Evolutionary conservation across 208 protist genomes (phyloP).

Genomic region (Trypanosoma congolense): DNA sequence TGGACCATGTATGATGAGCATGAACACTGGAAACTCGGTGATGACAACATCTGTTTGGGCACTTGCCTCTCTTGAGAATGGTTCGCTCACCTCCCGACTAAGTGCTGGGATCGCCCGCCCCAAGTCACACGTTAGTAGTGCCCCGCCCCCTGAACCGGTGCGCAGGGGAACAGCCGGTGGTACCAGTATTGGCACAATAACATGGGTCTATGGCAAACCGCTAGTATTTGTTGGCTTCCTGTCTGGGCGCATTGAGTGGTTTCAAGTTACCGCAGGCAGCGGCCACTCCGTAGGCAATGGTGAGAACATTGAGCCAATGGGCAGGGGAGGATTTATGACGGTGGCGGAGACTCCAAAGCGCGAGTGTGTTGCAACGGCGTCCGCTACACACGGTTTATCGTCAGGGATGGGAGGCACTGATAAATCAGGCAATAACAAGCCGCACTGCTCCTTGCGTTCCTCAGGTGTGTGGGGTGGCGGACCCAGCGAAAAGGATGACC

Average conservation of each 20-base stretch:
- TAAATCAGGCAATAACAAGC: too few species aligned
- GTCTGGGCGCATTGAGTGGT: slow-evolving; percentile 71
- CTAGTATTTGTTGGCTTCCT: slow-evolving; percentile 77
- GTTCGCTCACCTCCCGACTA: neutral
- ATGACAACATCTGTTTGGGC: slow-evolving; percentile 8
- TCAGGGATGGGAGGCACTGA: too few species aligned
- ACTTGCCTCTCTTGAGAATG: neutral
- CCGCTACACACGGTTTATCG: too few species aligned
- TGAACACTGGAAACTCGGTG: slow-evolving; percentile 16
- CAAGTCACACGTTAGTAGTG: neutral
- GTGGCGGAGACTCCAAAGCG: too few species aligned
- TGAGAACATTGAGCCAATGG: neutral
- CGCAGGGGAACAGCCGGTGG: neutral
- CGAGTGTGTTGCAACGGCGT: too few species aligned
- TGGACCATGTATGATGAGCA: slow-evolving; percentile 32
- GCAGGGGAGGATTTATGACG: neutral
- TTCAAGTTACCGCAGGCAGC: slow-evolving; percentile 41
- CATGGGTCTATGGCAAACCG: slow-evolving; percentile 76
- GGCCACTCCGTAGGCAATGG: slow-evolving; percentile 11
- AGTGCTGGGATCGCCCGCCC: neutral
- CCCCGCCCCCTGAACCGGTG: neutral
- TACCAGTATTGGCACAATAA: slow-evolving; percentile 53
- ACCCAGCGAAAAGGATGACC: too few species aligned
- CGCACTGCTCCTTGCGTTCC: too few species aligned
- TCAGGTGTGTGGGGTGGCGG: too few species aligned